Evolutionary conservation across 768 basidiomycete species (phyloP), one percentile per base, ranked within the genome.

Genomic region (Saitozyma sp.): DNA sequence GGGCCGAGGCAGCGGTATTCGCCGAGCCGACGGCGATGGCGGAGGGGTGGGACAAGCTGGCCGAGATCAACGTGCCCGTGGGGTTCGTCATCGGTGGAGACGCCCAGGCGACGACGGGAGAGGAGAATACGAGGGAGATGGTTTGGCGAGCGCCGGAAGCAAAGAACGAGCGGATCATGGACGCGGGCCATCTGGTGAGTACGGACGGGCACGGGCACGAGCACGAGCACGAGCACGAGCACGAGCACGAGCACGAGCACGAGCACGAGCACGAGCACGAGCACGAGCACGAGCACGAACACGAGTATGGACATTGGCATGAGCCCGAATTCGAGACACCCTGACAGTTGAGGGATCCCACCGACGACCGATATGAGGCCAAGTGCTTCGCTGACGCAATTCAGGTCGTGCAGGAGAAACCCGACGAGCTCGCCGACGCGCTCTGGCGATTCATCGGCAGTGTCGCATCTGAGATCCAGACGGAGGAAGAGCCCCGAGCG

Each of bases 51-150:
- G 69, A 74, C 49, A 66, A 59, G 49, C 58, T 76, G 48, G 38
- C 59, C 7, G 43, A 67, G 20, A 16, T 76, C 43, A 43, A 64
- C 37, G 19, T 70, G n/a, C 69, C 67, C 20, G 64, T 69, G 9
- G 63, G 65, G 39, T 76, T 74, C 56, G 48, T 74, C 40, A 74
- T 74, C 66, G 72, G 68, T 40, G 74, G 69, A 2, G 66, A 71
- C 59, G 20, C 63, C 13, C 58, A 43, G n/a, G 64, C 66, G 10
- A 72, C 69, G 0, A 54, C 56, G 17, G 73, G 73, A 5, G 64
- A 67, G 17, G 64, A 60, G 38, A 50, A 48, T 14, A 68, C 68
- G 3, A 52, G 54, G 6, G 55, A 62, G 46, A 66, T 71, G 64
- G 72, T 72, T 2, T 69, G 68, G 68, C 59, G 73, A 57, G 58